Percentiles rank a stretch among this genome's conserved stretches.
Conservation (phyloP, 805 yeast species). For the Wickerhamiella domercqiae region DNA sequence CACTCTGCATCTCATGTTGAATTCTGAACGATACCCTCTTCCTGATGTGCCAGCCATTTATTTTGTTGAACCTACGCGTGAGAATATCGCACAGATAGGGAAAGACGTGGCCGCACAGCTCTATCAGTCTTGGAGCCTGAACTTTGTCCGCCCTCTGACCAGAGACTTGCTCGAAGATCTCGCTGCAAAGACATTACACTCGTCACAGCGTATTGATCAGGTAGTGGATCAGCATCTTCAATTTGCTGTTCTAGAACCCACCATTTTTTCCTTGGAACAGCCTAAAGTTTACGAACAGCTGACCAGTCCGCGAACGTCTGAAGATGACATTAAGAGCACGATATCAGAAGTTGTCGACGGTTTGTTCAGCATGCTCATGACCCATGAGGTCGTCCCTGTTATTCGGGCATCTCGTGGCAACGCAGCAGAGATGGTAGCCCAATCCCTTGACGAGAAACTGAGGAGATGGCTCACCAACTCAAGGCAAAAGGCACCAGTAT, state of each 20-base stretch:
- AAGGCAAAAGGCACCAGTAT: constrained; percentile 28
- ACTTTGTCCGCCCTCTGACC: constrained; percentile 67
- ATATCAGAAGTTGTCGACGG: constrained; percentile 69
- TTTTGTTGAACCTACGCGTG: constrained; percentile 75
- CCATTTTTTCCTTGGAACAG: constrained; percentile 65
- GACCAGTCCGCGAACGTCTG: constrained; percentile 57
- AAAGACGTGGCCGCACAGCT: constrained; percentile 59
- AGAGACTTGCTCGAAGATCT: constrained; percentile 75
- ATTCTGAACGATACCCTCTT: constrained; percentile 58
- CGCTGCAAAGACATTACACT: constrained; percentile 62
- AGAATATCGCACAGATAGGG: constrained; percentile 53
- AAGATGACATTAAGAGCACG: constrained; percentile 50
- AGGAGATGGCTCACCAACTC: constrained; percentile 75
- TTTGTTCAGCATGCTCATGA: constrained; percentile 60
- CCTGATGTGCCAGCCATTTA: constrained; percentile 93
- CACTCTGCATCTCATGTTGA: constrained; percentile 70
- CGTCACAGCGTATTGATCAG: constrained; percentile 60
- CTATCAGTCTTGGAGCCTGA: constrained; percentile 67
- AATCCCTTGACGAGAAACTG: constrained; percentile 64
- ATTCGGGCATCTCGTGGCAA: constrained; percentile 86
- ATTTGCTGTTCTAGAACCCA: constrained; percentile 85
- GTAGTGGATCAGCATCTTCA: constrained; percentile 90
- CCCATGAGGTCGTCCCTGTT: constrained; percentile 69
- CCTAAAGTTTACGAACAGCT: constrained; percentile 49
- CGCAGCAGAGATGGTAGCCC: constrained; percentile 89